Percentiles rank a stretch among this genome's conserved stretches.
Evolutionary conservation across 805 yeast genomes (phyloP).

Genomic region (Cyberlindnera japonica): DNA sequence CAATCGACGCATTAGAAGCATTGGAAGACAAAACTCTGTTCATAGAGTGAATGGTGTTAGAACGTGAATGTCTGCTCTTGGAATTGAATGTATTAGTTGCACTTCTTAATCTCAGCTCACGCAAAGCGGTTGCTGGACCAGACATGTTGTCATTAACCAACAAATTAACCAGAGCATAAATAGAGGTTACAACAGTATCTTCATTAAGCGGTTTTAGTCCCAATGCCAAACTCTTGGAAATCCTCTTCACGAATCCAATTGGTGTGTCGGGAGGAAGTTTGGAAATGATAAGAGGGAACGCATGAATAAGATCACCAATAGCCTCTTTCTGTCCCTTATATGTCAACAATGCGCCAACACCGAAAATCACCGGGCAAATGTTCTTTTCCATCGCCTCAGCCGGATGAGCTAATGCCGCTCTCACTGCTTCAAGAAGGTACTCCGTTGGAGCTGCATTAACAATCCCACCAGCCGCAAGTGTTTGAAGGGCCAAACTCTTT

Average conservation of each 20-base stretch:
- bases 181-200: conserved; percentile 77
- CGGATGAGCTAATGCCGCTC: conserved; percentile 47
- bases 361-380: conserved; percentile 48
- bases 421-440: conserved; percentile 43
- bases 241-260: conserved; percentile 42
- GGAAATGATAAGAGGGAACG: conserved; percentile 47
- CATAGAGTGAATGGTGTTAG: conserved; percentile 18
- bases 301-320: conserved; percentile 34
- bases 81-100: conserved; percentile 18
- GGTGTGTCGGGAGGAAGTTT: conserved; percentile 47
- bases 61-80: conserved; percentile 18
- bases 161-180: conserved; percentile 78
- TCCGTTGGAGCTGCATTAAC: conserved; percentile 43
- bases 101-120: conserved; percentile 33
- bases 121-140: conserved; percentile 31
- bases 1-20: conserved; percentile 4
- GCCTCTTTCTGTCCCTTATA: conserved; percentile 31
- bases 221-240: conserved; percentile 57
- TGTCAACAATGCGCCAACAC: conserved; percentile 54
- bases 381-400: conserved; percentile 50
- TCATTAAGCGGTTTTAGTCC: conserved; percentile 70
- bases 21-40: conserved; percentile 8
- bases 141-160: conserved; percentile 52
- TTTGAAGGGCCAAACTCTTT: conserved; percentile 55
- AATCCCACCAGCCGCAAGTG: conserved; percentile 54